Conservation (phyloP, 2,329 filamentous ascomycete genomes). For the Scopulariopsis brevicaulis region DNA sequence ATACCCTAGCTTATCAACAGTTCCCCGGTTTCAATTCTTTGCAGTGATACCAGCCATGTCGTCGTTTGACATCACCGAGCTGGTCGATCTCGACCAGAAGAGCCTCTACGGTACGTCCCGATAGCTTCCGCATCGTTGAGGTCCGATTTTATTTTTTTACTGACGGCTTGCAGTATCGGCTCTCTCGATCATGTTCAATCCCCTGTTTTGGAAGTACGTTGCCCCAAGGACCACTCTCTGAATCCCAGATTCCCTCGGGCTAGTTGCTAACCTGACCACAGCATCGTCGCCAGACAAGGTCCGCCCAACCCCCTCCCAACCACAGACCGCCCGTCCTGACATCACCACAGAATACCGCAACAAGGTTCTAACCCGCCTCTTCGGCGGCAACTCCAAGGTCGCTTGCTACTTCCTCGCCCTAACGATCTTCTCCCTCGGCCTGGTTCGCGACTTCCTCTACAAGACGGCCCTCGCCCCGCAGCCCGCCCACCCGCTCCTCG, state of each 20-base stretch:
- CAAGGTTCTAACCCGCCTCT: conserved; percentile 78
- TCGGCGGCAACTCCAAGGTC: conserved; percentile 62
- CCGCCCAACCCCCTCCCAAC: conserved; percentile 11
- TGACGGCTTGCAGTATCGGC: conserved; percentile 57
- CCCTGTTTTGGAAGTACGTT: conserved; percentile 97
- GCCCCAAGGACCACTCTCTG: neutral
- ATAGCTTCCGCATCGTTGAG: conserved; percentile 4
- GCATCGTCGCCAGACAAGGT: conserved; percentile 78
- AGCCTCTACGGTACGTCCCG: conserved; percentile 50
- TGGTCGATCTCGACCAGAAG: conserved; percentile 55
- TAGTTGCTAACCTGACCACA: conserved; percentile 28
- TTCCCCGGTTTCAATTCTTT: neutral
- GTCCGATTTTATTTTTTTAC: conserved; percentile 1
- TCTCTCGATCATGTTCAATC: conserved; percentile 81
- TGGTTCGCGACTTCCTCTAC: conserved; percentile 81
- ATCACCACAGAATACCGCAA: conserved; percentile 68
- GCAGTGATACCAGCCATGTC: conserved; percentile 16
- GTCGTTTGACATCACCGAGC: conserved; percentile 24
- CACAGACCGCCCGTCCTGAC: conserved; percentile 9
- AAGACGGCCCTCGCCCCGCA: conserved; percentile 68
- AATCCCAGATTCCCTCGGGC: neutral
- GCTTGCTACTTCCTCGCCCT: conserved; percentile 86
- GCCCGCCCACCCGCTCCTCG: conserved; percentile 64
- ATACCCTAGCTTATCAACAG: neutral
- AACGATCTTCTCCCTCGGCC: conserved; percentile 83